Evolutionary conservation across 768 basidiomycete species (phyloP).

Genomic region (Amanita fuliginea): DNA sequence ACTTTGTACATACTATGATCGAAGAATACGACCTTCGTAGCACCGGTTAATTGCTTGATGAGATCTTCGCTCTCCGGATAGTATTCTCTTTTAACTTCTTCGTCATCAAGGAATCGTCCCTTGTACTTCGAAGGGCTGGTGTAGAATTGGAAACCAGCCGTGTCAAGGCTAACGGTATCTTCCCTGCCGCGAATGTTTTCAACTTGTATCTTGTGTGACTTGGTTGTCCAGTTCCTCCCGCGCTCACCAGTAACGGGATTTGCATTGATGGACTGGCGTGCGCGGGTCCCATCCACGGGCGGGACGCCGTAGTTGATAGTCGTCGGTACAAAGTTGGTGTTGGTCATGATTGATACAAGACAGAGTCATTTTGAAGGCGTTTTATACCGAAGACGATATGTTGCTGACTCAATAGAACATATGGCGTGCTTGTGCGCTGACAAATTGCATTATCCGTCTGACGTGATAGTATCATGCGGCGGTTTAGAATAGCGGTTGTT

Average conservation of each 20-base stretch:
- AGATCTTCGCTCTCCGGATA: slow-evolving; percentile 53
- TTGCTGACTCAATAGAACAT: too few relatives aligned
- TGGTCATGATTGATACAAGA: background rate
- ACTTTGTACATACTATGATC: slow-evolving; percentile 21
- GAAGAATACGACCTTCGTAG: slow-evolving; percentile 44
- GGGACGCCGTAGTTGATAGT: slow-evolving; percentile 6
- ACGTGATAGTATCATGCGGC: too few relatives aligned
- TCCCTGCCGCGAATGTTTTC: slow-evolving; percentile 47
- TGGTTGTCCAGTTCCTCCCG: background rate
- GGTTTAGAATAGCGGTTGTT: too few relatives aligned
- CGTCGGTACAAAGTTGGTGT: background rate
- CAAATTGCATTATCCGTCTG: too few relatives aligned
- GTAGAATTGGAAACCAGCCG: slow-evolving; percentile 36
- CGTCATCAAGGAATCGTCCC: slow-evolving; percentile 29
- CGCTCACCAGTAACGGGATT: background rate
- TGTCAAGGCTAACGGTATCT: slow-evolving; percentile 31
- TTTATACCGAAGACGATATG: too few relatives aligned
- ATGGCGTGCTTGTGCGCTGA: too few relatives aligned
- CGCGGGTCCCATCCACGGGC: slow-evolving; percentile 15
- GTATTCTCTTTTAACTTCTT: slow-evolving; percentile 41
- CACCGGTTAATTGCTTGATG: slow-evolving; percentile 49
- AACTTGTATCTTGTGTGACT: slow-evolving; percentile 25
- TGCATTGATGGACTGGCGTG: slow-evolving; percentile 11
- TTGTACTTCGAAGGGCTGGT: slow-evolving; percentile 24
- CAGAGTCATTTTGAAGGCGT: too few relatives aligned